Evolutionary conservation across 805 yeast species (phyloP), one percentile per base, ranked within the genome.

Genomic region (Candida maris): DNA sequence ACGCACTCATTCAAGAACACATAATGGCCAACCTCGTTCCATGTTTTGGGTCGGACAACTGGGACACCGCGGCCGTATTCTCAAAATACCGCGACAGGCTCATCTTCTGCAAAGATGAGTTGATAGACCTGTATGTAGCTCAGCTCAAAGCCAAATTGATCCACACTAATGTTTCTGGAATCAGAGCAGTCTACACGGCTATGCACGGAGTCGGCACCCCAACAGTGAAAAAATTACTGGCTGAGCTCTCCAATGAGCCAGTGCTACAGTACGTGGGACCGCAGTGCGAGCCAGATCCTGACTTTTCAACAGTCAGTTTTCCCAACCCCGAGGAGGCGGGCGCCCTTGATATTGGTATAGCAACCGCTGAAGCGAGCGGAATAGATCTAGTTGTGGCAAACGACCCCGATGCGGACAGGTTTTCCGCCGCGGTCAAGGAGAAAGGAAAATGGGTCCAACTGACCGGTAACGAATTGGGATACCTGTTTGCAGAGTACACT

Each of bases 291-390:
- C 96, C 97, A 0, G 89, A 93, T 58, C 95, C 97, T 0, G 75
- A 70, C 19, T 91, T 91, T 54, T 75, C 88, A 2, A 85, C 97
- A 0, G 97, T 91, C 6, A 62, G 59, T 29, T 91, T 91, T 51
- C 98, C 98, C 4, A 91, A 91, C 52, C 98, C 98, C 0, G 98
- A 91, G 59, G 98, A 91, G 53, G 76, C 79, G 44, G 96, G 96
- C 3, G 97, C 97, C 0, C 66, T 93, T 37, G 82, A 78, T 46
- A 54, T 81, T 35, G 91, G 95, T 0, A 79, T 80, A 14, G 34
- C 54, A 7, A 56, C 61, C 3, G 97, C 96, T 0, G 79, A 84
- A 27, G 49, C 51, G 5, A 35, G 45, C 1, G 56, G 61, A 2
- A 68, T 68, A 1, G 55, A 63, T 3, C 56, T 87, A 20, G 91